These are phyloP conservation scores for Chaetomium fimeti DNA, from an alignment of 495 filamentous ascomycete genomes.

Conservation along the genomic window DNA sequence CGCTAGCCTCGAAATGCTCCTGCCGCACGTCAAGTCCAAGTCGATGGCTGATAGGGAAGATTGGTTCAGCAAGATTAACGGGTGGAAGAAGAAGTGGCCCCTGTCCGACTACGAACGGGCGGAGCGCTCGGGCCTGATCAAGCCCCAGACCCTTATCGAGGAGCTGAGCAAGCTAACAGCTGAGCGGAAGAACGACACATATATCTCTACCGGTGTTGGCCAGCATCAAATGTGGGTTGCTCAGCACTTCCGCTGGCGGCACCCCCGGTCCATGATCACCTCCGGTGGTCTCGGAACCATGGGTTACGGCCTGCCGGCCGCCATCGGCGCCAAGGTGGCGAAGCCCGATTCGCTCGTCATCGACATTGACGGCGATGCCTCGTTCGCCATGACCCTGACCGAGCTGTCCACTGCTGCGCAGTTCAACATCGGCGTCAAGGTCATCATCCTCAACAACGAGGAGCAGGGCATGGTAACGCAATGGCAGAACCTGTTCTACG, in stretches of 20 bases:
- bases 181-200: conserved; percentile 69
- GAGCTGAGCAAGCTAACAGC: conserved; percentile 73
- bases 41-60: conserved; percentile 63
- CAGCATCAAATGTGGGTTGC: conserved; percentile 98
- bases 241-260: conserved; percentile 88
- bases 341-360: conserved; percentile 81
- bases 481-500: conserved; percentile 92
- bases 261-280: conserved; percentile 84
- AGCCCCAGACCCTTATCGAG: conserved; percentile 83
- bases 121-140: conserved; percentile 68
- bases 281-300: conserved; percentile 93
- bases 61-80: conserved; percentile 84
- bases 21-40: conserved; percentile 62
- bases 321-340: conserved; percentile 92
- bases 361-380: conserved; percentile 94
- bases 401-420: conserved; percentile 87
- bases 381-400: conserved; percentile 94
- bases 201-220: conserved; percentile 88
- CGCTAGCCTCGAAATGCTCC: conserved; percentile 66
- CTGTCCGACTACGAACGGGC: conserved; percentile 71
- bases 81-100: conserved; percentile 85
- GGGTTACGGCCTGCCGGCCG: conserved; percentile 89
- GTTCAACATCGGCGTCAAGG: conserved; percentile 90
- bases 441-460: conserved; percentile 92
- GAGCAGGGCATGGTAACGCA: conserved; percentile 98